A percentile compares a stretch with the other conserved stretches of the same genome.
These are phyloP conservation scores for Raphanus raphanistrum DNA, from an alignment of 345 rosid species.

Conservation along the genomic window DNA sequence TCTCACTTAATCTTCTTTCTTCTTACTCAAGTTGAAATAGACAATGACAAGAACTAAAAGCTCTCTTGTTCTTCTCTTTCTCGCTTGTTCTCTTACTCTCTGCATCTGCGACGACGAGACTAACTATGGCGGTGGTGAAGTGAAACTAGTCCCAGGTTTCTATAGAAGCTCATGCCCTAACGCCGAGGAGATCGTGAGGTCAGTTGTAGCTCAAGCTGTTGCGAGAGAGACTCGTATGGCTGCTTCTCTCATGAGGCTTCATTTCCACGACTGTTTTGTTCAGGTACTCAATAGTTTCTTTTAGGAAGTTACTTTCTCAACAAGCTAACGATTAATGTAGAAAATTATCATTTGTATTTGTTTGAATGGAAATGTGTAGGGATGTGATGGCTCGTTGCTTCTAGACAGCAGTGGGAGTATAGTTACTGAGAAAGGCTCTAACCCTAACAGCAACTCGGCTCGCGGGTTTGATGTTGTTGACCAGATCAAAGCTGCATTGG, in stretches of 20 bases:
- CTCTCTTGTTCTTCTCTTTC: constrained; percentile 41
- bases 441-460: constrained; percentile 72
- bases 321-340: background rate
- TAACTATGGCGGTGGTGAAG: constrained; percentile 17
- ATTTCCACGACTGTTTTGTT: constrained; percentile 88
- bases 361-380: no score
- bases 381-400: constrained; percentile 83
- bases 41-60: constrained; percentile 42
- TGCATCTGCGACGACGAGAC: constrained; percentile 41
- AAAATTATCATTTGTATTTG: background rate
- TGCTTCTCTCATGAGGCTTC: constrained; percentile 76
- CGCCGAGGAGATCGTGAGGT: constrained; percentile 55
- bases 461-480: constrained; percentile 87
- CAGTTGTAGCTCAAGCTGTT: constrained; percentile 58
- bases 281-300: constrained; percentile 40
- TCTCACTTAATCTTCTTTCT: constrained; percentile 1
- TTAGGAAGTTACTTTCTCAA: constrained; percentile 4
- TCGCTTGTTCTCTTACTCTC: constrained; percentile 49
- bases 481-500: constrained; percentile 71
- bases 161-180: constrained; percentile 71
- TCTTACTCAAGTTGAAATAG: background rate
- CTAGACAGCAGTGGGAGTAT: constrained; percentile 66
- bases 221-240: constrained; percentile 68
- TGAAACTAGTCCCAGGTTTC: constrained; percentile 56
- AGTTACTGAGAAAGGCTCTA: constrained; percentile 67